Evolutionary conservation across 345 rosid species (phyloP).

Genomic region (Sonneratia alba): DNA sequence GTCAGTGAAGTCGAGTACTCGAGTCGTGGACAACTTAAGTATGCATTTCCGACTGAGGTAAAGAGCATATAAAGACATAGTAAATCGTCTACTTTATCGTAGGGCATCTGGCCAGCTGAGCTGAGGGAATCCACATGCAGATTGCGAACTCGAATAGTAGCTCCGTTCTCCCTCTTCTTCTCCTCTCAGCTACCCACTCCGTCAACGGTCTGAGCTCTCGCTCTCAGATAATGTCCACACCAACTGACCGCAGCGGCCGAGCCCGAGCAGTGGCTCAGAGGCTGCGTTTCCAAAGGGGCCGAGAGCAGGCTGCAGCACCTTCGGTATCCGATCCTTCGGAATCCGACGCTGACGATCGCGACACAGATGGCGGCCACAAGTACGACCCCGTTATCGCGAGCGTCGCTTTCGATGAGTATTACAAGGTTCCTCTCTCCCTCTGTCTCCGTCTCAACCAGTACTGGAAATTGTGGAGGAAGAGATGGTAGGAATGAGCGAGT

Average conservation of each 20-base stretch:
- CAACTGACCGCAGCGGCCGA: background rate
- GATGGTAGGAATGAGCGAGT: background rate
- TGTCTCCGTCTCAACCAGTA: background rate
- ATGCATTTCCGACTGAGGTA: no score
- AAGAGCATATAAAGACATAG: no score
- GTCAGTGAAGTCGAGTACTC: no score
- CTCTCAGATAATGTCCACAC: background rate
- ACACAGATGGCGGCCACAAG: slow-evolving; percentile 5
- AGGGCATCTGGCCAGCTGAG: background rate
- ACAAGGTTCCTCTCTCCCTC: slow-evolving; percentile 38
- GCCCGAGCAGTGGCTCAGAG: background rate
- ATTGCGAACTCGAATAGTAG: background rate
- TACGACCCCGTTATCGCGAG: slow-evolving; percentile 51
- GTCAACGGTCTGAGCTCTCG: background rate
- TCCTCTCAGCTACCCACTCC: slow-evolving; percentile 2
- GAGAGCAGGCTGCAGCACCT: background rate
- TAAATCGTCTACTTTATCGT: no score
- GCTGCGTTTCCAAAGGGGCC: background rate
- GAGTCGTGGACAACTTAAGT: no score
- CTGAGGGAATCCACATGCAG: background rate
- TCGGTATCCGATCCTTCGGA: slow-evolving; percentile 25
- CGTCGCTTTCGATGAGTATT: slow-evolving; percentile 72
- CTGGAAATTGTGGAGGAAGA: background rate
- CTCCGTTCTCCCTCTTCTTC: background rate
- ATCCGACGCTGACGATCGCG: slow-evolving; percentile 16